These are phyloP conservation scores for Agrocybe praecox DNA, from an alignment of 768 basidiomycete species.

Conservation along the genomic window DNA sequence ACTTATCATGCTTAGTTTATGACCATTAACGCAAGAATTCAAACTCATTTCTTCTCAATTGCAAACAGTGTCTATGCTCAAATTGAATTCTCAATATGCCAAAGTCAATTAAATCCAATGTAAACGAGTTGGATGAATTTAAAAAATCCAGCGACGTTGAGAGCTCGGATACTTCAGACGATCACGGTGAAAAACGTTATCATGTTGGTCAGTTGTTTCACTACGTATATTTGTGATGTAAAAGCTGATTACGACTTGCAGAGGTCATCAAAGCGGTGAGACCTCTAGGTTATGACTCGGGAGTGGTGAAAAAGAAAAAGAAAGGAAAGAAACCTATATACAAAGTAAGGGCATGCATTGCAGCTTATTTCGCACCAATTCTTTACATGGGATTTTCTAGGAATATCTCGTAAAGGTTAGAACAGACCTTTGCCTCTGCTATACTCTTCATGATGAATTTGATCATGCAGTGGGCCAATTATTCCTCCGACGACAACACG, in stretches of 20 bases:
- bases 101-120: too few relatives aligned
- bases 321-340: conserved; percentile 19
- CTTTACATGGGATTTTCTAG: conserved; percentile 23
- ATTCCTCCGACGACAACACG: conserved; percentile 60
- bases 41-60: too few relatives aligned
- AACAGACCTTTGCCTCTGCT: not conserved
- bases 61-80: too few relatives aligned
- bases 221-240: not conserved
- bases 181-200: conserved; percentile 32
- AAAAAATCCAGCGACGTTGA: too few relatives aligned
- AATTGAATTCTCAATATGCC: too few relatives aligned
- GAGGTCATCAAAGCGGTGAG: conserved; percentile 66
- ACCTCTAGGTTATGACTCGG: conserved; percentile 33
- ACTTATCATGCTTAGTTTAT: too few relatives aligned
- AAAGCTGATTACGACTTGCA: conserved; percentile 20
- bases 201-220: conserved; percentile 46
- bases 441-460: not conserved
- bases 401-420: conserved; percentile 71
- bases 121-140: too few relatives aligned
- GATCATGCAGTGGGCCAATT: conserved; percentile 64
- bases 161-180: conserved; percentile 6
- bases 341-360: not conserved
- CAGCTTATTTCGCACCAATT: not conserved
- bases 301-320: conserved; percentile 15
- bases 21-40: too few relatives aligned